Conservation (phyloP, 1,284 basidiomycete genomes). For the Schizophyllum amplum region DNA sequence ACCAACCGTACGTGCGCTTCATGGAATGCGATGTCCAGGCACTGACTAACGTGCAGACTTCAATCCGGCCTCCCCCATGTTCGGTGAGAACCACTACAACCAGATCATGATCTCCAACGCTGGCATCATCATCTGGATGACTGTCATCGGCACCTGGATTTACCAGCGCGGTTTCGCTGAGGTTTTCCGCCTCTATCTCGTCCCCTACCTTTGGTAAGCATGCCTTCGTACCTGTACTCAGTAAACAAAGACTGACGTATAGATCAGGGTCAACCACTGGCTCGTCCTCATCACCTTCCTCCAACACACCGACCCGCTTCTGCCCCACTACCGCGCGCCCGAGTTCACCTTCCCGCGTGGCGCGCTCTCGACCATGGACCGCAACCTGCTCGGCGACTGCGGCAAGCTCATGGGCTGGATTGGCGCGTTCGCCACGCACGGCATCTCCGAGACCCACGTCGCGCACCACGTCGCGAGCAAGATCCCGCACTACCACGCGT, state of each 20-base stretch:
- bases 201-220: slow-evolving; percentile 85
- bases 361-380: slow-evolving; percentile 90
- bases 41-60: slow-evolving; percentile 52
- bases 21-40: slow-evolving; percentile 1
- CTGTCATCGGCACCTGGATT: slow-evolving; percentile 50
- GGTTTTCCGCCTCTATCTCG: slow-evolving; percentile 76
- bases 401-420: slow-evolving; percentile 71
- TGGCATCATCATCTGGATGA: slow-evolving; percentile 73
- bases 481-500: slow-evolving; percentile 91
- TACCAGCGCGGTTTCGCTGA: slow-evolving; percentile 65
- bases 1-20: slow-evolving; percentile 64
- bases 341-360: slow-evolving; percentile 95
- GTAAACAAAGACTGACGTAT: background rate
- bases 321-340: slow-evolving; percentile 90
- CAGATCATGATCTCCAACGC: slow-evolving; percentile 84
- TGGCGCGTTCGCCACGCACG: slow-evolving; percentile 73
- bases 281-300: slow-evolving; percentile 90
- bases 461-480: slow-evolving; percentile 87
- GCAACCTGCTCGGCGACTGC: slow-evolving; percentile 76
- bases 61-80: slow-evolving; percentile 75
- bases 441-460: slow-evolving; percentile 92
- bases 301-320: slow-evolving; percentile 93
- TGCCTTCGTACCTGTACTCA: background rate
- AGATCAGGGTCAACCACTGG: slow-evolving; percentile 73
- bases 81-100: slow-evolving; percentile 64